Evolutionary conservation across 164 flowering plant genomes (phyloP), one percentile per base, ranked within the genome.

Genomic region (Dillenia suffruticosa): DNA sequence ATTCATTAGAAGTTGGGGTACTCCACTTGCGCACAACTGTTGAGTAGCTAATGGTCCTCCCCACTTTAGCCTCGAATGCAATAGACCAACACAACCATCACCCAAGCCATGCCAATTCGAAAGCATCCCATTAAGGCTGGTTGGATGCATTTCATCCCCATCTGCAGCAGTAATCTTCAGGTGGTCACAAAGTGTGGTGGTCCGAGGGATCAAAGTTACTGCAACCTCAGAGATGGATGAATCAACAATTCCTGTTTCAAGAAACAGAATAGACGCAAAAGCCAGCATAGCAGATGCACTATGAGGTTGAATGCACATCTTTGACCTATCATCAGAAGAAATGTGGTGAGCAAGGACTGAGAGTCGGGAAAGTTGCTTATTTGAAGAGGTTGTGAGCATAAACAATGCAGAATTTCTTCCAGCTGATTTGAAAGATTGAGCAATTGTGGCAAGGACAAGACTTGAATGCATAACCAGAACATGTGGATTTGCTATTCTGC

Each of bases 11-110:
- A 84, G 77, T 65, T 76, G 84, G 19, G 97, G 99, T 32, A 81
- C 77, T 14, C 92, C 88, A 73, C 85, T 86, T 61, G 99, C 90
- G 72, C 92, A 89, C 16, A 82, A 65, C 69, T 94, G 96, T 68
- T 89, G 91, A 55, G 84, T 83, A 46, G 97, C 95, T 66, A 90
- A 73, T 51, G 92, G 87, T 32, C 96, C 99, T 54, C 93, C 96
- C 87, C 83, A 86, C 68, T 78, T 89, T 70, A 94, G 76, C 73
- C 89, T 82, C 46, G 76, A 76, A 44, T 91, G 90, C 60, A 94
- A 59, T 64, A 91, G 76, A 16, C 99, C 99, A 76, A 84, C 82
- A 75, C 85, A 87, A 13, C 97, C 99, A 80, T 94, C 99, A 64
- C 79, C 77, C 44, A 84, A 63, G 17, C 99, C 99, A 76, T 87